Conservation (phyloP, 768 basidiomycete species). For the Lactarius vividus region DNA sequence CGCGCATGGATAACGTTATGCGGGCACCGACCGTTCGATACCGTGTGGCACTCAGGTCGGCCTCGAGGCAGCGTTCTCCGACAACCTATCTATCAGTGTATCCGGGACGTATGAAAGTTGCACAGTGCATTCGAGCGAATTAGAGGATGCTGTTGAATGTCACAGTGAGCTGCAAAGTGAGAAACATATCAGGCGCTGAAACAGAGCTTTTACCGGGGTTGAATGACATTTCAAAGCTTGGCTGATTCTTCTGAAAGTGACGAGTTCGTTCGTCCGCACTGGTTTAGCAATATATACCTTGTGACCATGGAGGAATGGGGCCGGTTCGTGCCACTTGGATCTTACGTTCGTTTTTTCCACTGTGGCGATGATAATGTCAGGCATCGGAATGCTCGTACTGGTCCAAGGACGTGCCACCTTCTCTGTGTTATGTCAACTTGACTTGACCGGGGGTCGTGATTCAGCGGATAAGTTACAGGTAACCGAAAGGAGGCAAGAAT, state of each 20-base stretch:
- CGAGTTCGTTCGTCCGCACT: neutral
- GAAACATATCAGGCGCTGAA: neutral
- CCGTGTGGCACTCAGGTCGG: neutral
- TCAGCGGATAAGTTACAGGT: neutral
- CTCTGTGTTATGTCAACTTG: too few species aligned
- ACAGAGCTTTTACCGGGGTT: neutral
- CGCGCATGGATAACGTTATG: neutral
- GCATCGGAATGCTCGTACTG: neutral
- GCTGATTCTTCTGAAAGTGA: neutral
- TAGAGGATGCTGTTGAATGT: neutral
- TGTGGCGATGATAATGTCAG: neutral
- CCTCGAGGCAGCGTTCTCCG: neutral
- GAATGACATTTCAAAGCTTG: neutral
- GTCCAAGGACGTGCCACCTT: neutral
- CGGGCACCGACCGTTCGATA: neutral
- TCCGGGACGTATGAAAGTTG: neutral
- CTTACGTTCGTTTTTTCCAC: neutral
- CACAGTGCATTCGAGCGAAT: neutral
- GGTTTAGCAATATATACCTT: neutral
- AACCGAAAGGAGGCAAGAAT: neutral
- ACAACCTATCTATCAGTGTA: neutral
- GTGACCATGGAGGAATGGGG: neutral
- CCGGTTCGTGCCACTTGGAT: neutral
- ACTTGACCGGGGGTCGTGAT: neutral
- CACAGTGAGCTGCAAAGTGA: neutral